A percentile compares a stretch with the other conserved stretches of the same genome.
Conservation (phyloP, 768 basidiomycete species). For the Auriscalpium orientale region DNA sequence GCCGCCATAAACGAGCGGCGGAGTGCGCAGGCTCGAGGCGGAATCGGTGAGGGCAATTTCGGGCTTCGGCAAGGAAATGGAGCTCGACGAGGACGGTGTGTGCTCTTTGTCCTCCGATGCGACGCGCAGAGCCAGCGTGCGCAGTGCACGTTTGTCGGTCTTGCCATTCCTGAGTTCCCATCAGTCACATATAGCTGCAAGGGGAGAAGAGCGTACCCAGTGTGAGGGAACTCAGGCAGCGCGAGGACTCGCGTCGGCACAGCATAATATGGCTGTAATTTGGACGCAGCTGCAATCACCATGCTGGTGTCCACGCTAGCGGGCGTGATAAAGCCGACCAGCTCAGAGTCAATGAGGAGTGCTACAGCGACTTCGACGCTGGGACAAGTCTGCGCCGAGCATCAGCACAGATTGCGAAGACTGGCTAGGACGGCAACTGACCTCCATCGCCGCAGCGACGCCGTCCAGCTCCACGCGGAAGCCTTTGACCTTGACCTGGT, state of each 20-base stretch:
- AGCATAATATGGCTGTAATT: slow-evolving; percentile 53
- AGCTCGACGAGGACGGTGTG: neutral
- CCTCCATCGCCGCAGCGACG: slow-evolving; percentile 53
- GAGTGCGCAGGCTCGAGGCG: too few species aligned
- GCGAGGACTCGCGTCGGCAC: slow-evolving; percentile 40
- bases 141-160: slow-evolving; percentile 19
- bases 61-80: too few species aligned
- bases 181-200: neutral
- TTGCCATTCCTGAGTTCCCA: slow-evolving; percentile 29
- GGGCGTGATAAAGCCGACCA: slow-evolving; percentile 52
- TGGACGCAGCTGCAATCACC: slow-evolving; percentile 38
- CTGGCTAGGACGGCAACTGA: slow-evolving; percentile 17
- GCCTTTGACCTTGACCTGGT: slow-evolving; percentile 45
- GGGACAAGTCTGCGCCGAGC: slow-evolving; percentile 28
- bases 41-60: too few species aligned
- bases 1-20: too few species aligned
- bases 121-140: slow-evolving; percentile 12
- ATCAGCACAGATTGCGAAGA: slow-evolving; percentile 11
- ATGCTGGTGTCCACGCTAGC: slow-evolving; percentile 26
- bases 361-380: slow-evolving; percentile 41
- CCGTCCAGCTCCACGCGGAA: slow-evolving; percentile 62
- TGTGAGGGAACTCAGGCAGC: slow-evolving; percentile 44
- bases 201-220: slow-evolving; percentile 31
- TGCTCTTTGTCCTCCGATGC: neutral
- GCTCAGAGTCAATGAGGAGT: slow-evolving; percentile 40